Base-by-base conservation (phyloP, 2,329 filamentous ascomycete species). In the Fusarium cicatricum region DNA sequence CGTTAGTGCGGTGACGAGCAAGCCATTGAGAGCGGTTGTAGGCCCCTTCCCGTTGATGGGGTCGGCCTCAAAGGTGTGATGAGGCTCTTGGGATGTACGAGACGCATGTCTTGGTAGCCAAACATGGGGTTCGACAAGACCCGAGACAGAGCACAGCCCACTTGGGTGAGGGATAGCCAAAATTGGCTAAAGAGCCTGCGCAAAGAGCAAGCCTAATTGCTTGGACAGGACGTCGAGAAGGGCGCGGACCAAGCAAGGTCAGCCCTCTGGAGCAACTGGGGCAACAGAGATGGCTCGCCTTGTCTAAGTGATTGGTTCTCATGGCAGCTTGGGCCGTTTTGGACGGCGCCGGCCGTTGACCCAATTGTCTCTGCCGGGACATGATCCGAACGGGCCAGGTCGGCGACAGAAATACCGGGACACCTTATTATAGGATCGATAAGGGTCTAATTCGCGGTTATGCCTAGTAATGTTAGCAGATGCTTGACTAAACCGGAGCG, bases 301-400 rank as follows among this genome's bases (percentile, higher is more conserved):
- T 65, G 64, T 51, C 39, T 38, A 52, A 68, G 54, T 58, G 67
- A 69, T 69, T 69, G 67, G 67, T 21, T 55, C 32, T 64, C 42
- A 50, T 51, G 45, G 62, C 26, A 57, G 55, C 44, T 62, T 61
- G 56, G 56, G 65, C 55, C 63, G 66, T 67, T 65, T 67, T 67
- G 63, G 43, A 69, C 62, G 56, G 66, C 60, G 66, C 64, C 42
- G 58, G 43, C 45, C 55, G 49, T 58, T 64, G 59, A 62, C 65
- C 65, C 65, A 67, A 68, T 57, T 56, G 66, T 52, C 54, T 47
- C 54, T 60, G 60, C 64, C 62, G 66, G 62, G 59, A 67, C 43
- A 54, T 49, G 54, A 63, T 55, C 66, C 60, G 64, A 67, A 64
- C 46, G 60, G 55, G 39, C 12, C 45, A 48, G n/a, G 28, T 19